Conservation (phyloP, 768 basidiomycete species). For the Panaeolus cyanescens region DNA sequence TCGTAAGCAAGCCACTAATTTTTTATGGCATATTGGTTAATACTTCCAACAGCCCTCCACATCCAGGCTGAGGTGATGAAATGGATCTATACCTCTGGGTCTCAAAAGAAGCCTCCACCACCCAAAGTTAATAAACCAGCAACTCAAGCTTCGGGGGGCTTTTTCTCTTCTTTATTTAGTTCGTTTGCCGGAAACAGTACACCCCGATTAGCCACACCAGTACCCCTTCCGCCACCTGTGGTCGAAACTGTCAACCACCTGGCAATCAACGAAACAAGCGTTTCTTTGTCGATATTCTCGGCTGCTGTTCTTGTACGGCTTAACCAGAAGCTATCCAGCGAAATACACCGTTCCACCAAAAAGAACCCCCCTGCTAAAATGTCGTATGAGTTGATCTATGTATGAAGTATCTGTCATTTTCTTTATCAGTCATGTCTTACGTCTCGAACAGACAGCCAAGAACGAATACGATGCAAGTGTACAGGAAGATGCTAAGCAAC, state of each 20-base stretch:
- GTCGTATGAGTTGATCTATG: constrained; percentile 85
- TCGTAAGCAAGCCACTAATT: constrained; percentile 41
- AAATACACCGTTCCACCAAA: constrained; percentile 90
- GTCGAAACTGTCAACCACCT: constrained; percentile 39
- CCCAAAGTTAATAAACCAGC: constrained; percentile 27
- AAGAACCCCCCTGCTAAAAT: constrained; percentile 84
- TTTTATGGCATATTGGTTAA: constrained; percentile 10
- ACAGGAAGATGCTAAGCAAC: constrained; percentile 63
- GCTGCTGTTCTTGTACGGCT: constrained; percentile 66
- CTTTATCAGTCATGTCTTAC: not conserved
- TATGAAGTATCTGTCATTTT: constrained; percentile 30
- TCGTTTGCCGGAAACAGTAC: constrained; percentile 38
- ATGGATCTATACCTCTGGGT: constrained; percentile 70
- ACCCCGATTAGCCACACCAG: constrained; percentile 34
- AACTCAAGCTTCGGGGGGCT: constrained; percentile 34
- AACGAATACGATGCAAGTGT: constrained; percentile 76
- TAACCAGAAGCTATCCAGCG: constrained; percentile 65
- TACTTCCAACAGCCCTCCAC: constrained; percentile 52
- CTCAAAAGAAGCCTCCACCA: constrained; percentile 51
- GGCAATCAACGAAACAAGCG: constrained; percentile 49
- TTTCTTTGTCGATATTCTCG: constrained; percentile 65
- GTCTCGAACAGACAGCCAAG: constrained; percentile 65
- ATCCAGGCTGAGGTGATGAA: constrained; percentile 84
- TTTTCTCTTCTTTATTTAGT: constrained; percentile 51
- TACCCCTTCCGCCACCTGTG: constrained; percentile 24